phyloP scores from a whole-genome alignment of 352 stramenopile genomes.

The Saprolegnia diclina region DNA sequence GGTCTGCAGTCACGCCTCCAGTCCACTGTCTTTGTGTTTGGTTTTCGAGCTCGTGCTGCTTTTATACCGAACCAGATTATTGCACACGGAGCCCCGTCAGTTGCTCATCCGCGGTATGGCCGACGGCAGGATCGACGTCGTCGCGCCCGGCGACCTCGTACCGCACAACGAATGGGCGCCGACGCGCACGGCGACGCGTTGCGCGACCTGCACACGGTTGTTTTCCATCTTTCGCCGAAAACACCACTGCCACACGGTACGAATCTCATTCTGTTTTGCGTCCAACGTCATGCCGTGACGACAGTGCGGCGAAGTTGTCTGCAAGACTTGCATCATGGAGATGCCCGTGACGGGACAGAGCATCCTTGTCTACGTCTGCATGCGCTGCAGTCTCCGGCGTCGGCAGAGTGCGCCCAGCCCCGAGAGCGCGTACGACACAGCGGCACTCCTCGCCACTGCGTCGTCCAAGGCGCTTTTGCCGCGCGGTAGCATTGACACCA shows the following conservation, averaged over 20 bases:
- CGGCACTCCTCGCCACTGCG: too few relatives aligned
- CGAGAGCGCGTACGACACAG: too few relatives aligned
- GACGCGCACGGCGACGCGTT: neutral
- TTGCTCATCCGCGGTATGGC: slow-evolving; percentile 2
- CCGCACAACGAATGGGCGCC: neutral
- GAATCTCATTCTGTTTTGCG: neutral
- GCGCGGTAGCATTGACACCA: neutral
- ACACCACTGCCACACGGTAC: slow-evolving; percentile 5
- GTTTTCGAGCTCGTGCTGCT: neutral
- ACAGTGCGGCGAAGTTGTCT: slow-evolving; percentile 12
- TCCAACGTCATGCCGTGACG: neutral
- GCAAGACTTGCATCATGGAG: slow-evolving; percentile 5
- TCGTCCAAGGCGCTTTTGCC: neutral
- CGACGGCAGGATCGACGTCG: neutral
- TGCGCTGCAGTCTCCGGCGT: slow-evolving; percentile 9
- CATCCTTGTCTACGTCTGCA: neutral
- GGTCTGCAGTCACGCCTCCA: too few relatives aligned
- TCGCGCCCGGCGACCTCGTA: neutral
- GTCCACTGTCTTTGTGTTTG: too few relatives aligned
- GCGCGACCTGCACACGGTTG: neutral
- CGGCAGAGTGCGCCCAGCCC: neutral
- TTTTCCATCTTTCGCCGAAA: slow-evolving; percentile 8
- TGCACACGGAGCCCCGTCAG: neutral
- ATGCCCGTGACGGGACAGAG: neutral
- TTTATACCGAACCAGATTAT: neutral